Base-by-base conservation (phyloP, 1,139 yeast species). In the Wickerhamomyces sp. region DNA sequence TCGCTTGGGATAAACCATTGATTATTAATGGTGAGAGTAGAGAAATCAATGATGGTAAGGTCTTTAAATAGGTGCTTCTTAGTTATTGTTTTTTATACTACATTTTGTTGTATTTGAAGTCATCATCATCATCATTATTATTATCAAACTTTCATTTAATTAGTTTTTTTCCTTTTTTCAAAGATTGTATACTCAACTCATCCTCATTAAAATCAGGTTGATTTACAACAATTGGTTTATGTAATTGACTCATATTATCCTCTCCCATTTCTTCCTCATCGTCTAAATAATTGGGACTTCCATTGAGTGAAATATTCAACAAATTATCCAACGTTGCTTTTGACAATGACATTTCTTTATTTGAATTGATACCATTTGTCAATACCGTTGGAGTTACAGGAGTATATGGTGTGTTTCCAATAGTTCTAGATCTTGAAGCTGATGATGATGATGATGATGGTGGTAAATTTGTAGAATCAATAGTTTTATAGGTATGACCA, bases 1-100 rank as follows among this genome's bases (percentile, higher is more conserved):
- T 89, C 83, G 87, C 93, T 56, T 84, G 94, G 93, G 94, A 85
- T 68, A 76, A 83, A 73, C 91, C 91, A 58, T 72, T 83, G 55
- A 67, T 67, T 47, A 72, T 81, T 63, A 71, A 78, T 64, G 91
- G 90, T 64, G 81, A 76, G 70, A 63, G 71, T 59, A 78, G 71
- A 64, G 40, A 38, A 38, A n/a, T 38, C 23, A 29, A 35, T 38
- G 40, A 38, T 34, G 40, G 40, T 38, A 38, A 38, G 32, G 40
- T 38, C 13, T 38, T 38, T 29, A 38, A 38, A 38, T 38, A 38
- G 32, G 36, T 18, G 23, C n/a, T n/a, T n/a, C n/a, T 18, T 18
- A 18, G 23, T 18, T 18, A 18, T 18, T 18, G 23, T 18, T 18
- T 18, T 18, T 18, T 18, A 18, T 5, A 18, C 23, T 18, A 18